Evolutionary conservation across 2,329 filamentous ascomycete species (phyloP), one percentile per base, ranked within the genome.

Genomic region (Aspergillus oerlinghausenensis): DNA sequence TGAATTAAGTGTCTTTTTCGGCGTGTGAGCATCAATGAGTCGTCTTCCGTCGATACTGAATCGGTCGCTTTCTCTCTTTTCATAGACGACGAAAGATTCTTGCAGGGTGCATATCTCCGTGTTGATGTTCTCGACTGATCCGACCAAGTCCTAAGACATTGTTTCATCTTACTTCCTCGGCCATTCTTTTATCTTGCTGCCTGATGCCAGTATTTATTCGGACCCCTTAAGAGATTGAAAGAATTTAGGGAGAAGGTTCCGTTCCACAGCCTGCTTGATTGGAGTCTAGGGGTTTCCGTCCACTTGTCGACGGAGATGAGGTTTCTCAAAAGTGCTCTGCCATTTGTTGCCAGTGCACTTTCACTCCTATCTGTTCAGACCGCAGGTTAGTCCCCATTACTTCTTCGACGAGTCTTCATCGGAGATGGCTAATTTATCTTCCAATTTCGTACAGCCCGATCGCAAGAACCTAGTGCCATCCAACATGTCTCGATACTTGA

Each of bases 391-490:
- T 56, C 21, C 28, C 23, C n/a, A 47, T 17, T 28, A 25, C 43
- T 28, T 45, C 17, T 32, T 29, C 32, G 9, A 9, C 32, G 6
- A 38, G 9, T 9, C n/a, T 40, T 49, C 14, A 3, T 25, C 21
- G 23, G 19, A 25, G 28, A 8, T 23, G 40, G 43, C 50, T 42
- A 50, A 50, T 21, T 5, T 47, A 14, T 51, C 25, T 45, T 28
- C 25, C 21, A 19, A 55, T 48, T 57, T 14, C 26, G 28, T 58
- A 49, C 72, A 85, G 88, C 86, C 62, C 84, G 89, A 72, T 95
- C 91, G 0, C 80, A 83, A 51, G 82, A 85, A 61, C 84, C 93
- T 64, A 90, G 90, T 67, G 90, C 92, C 32, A 80, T 99, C 60
- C 84, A 82, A 64, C 86, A 88, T 68, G 79, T 97, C 51, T 86